phyloP scores from a whole-genome alignment of 208 protist species.

The Leishmania amazonensis region DNA sequence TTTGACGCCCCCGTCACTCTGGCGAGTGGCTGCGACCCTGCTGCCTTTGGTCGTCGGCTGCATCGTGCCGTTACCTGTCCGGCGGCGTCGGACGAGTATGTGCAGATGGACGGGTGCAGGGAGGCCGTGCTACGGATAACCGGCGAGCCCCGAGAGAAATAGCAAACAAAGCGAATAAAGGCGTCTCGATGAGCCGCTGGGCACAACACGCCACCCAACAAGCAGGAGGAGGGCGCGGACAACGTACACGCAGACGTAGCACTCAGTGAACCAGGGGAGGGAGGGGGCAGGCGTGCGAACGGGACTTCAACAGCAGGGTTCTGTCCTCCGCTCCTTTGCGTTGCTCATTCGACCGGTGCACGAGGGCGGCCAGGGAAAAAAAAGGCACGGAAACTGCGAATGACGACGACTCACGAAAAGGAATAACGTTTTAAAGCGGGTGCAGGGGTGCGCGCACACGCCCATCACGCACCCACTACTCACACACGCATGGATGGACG shows the following conservation, averaged over 20 bases:
- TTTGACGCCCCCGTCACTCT: not conserved
- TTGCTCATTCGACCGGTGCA: not conserved
- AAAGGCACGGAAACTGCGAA: too few species aligned
- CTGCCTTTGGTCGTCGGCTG: not conserved
- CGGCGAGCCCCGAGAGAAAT: not conserved
- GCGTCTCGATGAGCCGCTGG: not conserved
- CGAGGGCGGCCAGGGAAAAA: not conserved
- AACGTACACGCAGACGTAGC: not conserved
- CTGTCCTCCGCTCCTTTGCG: not conserved
- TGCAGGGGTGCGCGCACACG: too few species aligned
- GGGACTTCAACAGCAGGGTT: not conserved
- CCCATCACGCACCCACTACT: too few species aligned
- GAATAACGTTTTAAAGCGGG: too few species aligned
- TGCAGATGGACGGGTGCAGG: not conserved
- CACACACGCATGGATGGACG: too few species aligned
- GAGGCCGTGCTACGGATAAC: not conserved
- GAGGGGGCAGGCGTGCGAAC: not conserved
- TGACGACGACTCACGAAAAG: too few species aligned
- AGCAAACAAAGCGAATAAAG: not conserved
- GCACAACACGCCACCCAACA: not conserved
- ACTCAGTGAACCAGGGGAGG: not conserved
- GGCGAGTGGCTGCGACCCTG: not conserved
- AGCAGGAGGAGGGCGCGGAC: not conserved
- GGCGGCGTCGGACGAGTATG: not conserved
- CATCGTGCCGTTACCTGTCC: not conserved